A percentile compares a stretch with the other conserved stretches of the same genome.
phyloP scores from a whole-genome alignment of 1,139 yeast species.

The Debaryomycetaceae sp. region DNA sequence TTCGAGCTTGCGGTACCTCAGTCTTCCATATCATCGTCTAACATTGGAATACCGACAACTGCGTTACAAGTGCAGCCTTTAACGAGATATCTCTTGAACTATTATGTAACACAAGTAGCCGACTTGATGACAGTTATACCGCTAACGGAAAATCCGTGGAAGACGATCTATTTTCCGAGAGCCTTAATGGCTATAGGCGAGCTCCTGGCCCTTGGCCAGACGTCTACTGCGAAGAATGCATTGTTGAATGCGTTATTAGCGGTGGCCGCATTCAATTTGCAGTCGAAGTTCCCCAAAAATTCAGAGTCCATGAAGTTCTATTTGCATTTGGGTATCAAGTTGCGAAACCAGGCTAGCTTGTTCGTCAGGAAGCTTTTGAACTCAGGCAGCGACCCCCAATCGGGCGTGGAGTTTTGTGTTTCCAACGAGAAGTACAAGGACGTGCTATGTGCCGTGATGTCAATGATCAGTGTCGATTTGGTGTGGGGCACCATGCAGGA shows the following conservation, averaged over 20 bases:
- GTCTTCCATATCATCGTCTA: conserved; percentile 11
- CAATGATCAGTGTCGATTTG: conserved; percentile 85
- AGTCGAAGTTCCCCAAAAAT: conserved; percentile 61
- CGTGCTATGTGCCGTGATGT: conserved; percentile 75
- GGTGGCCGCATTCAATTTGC: conserved; percentile 77
- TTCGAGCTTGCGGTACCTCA: conserved; percentile 31
- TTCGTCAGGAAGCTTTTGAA: conserved; percentile 53
- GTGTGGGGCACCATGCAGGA: conserved; percentile 93
- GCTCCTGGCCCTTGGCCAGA: conserved; percentile 66
- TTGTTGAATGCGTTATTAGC: conserved; percentile 77
- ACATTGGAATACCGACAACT: conserved; percentile 52
- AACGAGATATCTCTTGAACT: conserved; percentile 65
- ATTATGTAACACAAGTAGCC: conserved; percentile 77
- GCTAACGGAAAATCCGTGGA: conserved; percentile 83
- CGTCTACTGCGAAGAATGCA: conserved; percentile 76
- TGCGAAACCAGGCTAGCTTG: conserved; percentile 70
- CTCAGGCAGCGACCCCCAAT: conserved; percentile 28
- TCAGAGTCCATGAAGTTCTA: conserved; percentile 67
- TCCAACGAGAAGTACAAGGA: conserved; percentile 75
- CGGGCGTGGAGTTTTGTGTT: conserved; percentile 50
- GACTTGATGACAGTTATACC: conserved; percentile 87
- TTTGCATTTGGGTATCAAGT: conserved; percentile 65
- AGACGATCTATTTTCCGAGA: conserved; percentile 75
- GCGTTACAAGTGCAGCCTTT: conserved; percentile 64
- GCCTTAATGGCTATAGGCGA: conserved; percentile 83